Evolutionary conservation across 2,329 filamentous ascomycete species (phyloP).

Genomic region (Botrytis deweyae): DNA sequence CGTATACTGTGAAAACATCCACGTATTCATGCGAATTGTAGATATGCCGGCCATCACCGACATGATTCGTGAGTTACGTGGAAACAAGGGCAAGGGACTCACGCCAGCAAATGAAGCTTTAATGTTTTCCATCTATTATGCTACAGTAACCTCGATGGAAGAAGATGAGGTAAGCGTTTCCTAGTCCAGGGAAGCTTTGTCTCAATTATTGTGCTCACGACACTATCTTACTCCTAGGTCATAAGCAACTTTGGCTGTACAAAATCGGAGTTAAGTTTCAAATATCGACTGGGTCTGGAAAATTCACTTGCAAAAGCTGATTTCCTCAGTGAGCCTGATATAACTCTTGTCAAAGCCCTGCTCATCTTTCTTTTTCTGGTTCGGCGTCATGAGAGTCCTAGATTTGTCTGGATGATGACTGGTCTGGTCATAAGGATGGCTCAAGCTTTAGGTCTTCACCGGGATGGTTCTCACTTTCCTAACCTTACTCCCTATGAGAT

Average conservation of each 20-base stretch:
- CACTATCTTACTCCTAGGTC: slow-evolving; percentile 36
- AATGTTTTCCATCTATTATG: slow-evolving; percentile 58
- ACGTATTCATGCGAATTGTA: slow-evolving; percentile 45
- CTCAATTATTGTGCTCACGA: not conserved
- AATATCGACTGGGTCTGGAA: slow-evolving; percentile 50
- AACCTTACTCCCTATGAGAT: slow-evolving; percentile 41
- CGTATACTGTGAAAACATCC: slow-evolving; percentile 53
- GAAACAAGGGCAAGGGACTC: slow-evolving; percentile 38
- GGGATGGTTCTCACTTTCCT: slow-evolving; percentile 42
- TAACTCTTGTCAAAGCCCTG: slow-evolving; percentile 61
- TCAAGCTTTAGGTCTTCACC: slow-evolving; percentile 46
- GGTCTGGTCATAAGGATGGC: slow-evolving; percentile 57
- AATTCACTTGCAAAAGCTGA: slow-evolving; percentile 60
- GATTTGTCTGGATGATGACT: slow-evolving; percentile 62
- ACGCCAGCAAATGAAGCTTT: slow-evolving; percentile 51
- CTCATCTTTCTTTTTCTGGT: slow-evolving; percentile 56
- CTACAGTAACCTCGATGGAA: slow-evolving; percentile 55
- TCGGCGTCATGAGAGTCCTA: slow-evolving; percentile 51
- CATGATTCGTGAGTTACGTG: slow-evolving; percentile 42
- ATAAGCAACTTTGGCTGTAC: slow-evolving; percentile 50
- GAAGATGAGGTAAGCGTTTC: slow-evolving; percentile 50
- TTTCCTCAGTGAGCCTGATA: slow-evolving; percentile 59
- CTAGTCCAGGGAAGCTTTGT: not conserved
- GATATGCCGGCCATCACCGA: slow-evolving; percentile 48
- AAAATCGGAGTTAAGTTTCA: slow-evolving; percentile 46